Evolutionary conservation across 805 yeast species (phyloP), one percentile per base, ranked within the genome.

Genomic region (Candida endomychidarum): DNA sequence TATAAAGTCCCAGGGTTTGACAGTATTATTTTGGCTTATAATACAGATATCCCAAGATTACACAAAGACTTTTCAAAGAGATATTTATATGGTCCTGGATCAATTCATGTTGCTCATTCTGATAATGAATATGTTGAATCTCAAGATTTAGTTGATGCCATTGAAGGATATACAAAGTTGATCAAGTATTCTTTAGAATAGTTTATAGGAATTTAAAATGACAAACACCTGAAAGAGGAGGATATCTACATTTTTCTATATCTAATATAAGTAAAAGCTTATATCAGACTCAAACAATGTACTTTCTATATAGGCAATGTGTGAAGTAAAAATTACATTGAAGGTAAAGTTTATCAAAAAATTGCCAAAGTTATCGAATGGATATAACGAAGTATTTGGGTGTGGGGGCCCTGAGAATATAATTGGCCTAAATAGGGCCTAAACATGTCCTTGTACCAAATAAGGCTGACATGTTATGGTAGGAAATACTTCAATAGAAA

Each of bases 71-170:
- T 61, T 28, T 38, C 51, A 18, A 46, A 63, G 41, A 63, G 77
- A 49, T 81, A 77, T 50, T 58, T 81, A 7, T 81, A 79, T 49
- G 88, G 87, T 0, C 86, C 87, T 3, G 88, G 88, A 2, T 60
- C 80, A 2, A 80, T 81, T 35, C 65, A 61, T 23, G 79, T 75
- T 26, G 86, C 86, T 0, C 86, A 81, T 50, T 70, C 78, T 6
- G 80, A 70, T 41, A 56, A 75, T 40, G 86, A 81, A 58, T 72
- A 58, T 42, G 74, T 81, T 12, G 65, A 70, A 2, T 60, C 72
- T 27, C 52, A 51, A 3, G 81, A 78, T 48, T 59, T 81, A 40
- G 41, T 60, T 8, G 58, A 61, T 15, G 78, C 83, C 7, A 75
- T 81, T 14, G 71, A 56, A 1, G 86, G 80, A 8, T 78, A 76